These are phyloP conservation scores for Eucalyptus pumila DNA, from an alignment of 345 rosid species.

Conservation along the genomic window DNA sequence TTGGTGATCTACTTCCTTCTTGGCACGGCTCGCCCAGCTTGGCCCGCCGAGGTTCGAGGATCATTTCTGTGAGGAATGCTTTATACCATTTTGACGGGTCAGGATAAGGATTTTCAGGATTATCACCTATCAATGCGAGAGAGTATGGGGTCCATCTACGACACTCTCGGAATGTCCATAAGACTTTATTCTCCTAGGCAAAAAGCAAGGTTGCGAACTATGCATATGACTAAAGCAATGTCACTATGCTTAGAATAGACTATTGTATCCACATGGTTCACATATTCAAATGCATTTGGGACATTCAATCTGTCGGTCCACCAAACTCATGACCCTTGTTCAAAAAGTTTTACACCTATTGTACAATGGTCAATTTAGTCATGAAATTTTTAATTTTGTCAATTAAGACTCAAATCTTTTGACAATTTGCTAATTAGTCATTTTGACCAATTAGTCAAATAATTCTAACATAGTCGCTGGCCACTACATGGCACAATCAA, in stretches of 20 bases:
- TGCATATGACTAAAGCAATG: neutral
- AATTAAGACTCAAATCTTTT: neutral
- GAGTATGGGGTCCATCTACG: neutral
- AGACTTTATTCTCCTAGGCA: neutral
- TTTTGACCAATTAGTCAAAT: neutral
- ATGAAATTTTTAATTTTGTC: neutral
- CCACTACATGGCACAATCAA: neutral
- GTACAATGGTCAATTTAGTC: neutral
- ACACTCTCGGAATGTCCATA: neutral
- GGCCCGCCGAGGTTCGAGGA: neutral
- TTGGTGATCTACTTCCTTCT: neutral
- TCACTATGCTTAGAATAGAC: neutral
- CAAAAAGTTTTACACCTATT: neutral
- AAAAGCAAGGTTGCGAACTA: neutral
- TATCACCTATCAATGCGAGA: neutral
- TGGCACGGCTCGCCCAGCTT: neutral
- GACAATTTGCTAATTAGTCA: neutral
- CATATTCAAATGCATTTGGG: neutral
- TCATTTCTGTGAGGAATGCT: neutral
- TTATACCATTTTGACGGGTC: neutral
- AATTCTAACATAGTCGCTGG: neutral
- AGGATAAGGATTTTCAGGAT: neutral
- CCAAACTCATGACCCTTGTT: neutral
- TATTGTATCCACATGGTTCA: neutral
- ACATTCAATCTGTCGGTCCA: neutral